Percentiles rank a stretch among this genome's conserved stretches.
Conservation (phyloP, 345 rosid species). For the Draba incana region DNA sequence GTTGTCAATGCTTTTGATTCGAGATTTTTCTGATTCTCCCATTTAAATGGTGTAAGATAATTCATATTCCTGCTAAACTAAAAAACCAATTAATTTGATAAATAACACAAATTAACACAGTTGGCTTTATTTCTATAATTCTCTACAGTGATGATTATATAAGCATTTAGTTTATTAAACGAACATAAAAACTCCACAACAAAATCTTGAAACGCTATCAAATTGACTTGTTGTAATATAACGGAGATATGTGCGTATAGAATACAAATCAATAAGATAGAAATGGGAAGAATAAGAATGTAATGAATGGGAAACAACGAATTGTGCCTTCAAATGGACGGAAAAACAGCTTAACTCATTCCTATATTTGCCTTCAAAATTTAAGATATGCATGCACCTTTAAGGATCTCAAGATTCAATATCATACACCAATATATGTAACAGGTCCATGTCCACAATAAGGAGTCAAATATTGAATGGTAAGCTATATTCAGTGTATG, state of each 20-base stretch:
- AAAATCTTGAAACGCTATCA: neutral
- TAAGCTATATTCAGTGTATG: slow-evolving; percentile 29
- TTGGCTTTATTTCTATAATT: too few species aligned
- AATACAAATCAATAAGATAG: slow-evolving; percentile 1
- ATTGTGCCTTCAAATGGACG: neutral
- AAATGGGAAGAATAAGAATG: neutral
- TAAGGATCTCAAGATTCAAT: slow-evolving; percentile 10
- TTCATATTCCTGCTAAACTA: too few species aligned
- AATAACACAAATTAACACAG: too few species aligned
- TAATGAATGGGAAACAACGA: neutral
- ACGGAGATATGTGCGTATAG: neutral
- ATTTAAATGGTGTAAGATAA: too few species aligned
- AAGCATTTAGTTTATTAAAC: neutral
- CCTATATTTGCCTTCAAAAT: neutral
- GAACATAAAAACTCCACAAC: too few species aligned
- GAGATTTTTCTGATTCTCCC: too few species aligned
- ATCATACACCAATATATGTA: neutral
- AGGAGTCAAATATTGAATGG: slow-evolving; percentile 13
- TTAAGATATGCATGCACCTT: slow-evolving; percentile 9
- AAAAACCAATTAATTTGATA: too few species aligned
- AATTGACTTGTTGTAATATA: neutral
- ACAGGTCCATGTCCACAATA: slow-evolving; percentile 13
- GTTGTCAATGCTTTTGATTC: too few species aligned
- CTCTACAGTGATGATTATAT: neutral
- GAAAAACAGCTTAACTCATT: neutral